Evolutionary conservation across 345 rosid genomes (phyloP).

Genomic region (Eutrema yunnanense): DNA sequence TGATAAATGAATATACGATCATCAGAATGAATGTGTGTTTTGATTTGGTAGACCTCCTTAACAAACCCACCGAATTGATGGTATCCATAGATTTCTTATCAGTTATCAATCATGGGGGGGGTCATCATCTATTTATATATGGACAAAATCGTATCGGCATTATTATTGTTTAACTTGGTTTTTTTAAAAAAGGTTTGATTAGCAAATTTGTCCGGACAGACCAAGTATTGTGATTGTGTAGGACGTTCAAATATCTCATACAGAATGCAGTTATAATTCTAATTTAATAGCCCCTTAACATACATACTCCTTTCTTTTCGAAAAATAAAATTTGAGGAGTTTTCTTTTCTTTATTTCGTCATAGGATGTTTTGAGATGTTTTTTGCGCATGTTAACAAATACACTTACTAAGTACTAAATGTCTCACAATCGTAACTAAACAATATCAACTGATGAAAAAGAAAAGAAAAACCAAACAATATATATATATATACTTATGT

Average conservation of each 20-base stretch:
- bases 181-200: background rate
- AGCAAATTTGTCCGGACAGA: constrained; percentile 7
- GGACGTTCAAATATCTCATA: constrained; percentile 11
- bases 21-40: constrained; percentile 11
- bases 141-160: constrained; percentile 2
- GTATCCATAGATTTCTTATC: constrained; percentile 30
- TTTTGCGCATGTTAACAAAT: no score
- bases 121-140: constrained; percentile 8
- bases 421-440: no score
- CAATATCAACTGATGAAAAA: no score
- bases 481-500: no score
- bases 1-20: constrained; percentile 1
- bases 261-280: background rate
- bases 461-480: no score
- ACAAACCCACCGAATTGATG: constrained; percentile 12
- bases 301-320: no score
- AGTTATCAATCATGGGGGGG: constrained; percentile 13
- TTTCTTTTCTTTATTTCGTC: no score
- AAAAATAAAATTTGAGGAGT: no score
- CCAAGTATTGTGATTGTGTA: constrained; percentile 14
- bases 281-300: no score
- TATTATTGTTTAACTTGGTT: background rate
- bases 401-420: no score
- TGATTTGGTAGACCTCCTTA: constrained; percentile 9
- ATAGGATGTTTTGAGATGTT: no score